phyloP scores from a whole-genome alignment of 108 stramenopile species.

The Epithemia pelagica region DNA sequence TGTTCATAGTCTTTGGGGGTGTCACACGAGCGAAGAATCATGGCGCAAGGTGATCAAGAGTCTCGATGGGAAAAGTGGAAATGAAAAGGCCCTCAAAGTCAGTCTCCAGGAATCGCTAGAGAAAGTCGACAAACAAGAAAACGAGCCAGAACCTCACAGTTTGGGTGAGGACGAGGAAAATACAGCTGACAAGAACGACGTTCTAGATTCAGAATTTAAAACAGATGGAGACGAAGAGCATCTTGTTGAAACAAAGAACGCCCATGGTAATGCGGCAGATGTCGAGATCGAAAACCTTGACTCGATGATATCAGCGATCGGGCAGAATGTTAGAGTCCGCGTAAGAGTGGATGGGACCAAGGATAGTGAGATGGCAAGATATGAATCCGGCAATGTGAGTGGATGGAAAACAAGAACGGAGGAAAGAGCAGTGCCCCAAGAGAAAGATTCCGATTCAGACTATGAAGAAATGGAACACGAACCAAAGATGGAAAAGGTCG shows the following conservation, averaged over 20 bases:
- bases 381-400: conserved; percentile 50
- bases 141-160: conserved; percentile 23
- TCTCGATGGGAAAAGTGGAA: conserved; percentile 51
- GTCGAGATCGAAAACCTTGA: conserved; percentile 4
- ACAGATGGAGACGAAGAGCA: conserved; percentile 27
- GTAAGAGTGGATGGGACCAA: conserved; percentile 38
- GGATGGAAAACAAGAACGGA: conserved; percentile 55
- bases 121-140: conserved; percentile 19
- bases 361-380: conserved; percentile 55
- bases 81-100: conserved; percentile 60
- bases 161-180: conserved; percentile 26
- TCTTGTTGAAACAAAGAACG: conserved; percentile 18
- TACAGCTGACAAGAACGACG: conserved; percentile 12
- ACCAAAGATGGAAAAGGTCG: conserved; percentile 20
- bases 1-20: conserved; percentile 63
- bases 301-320: conserved; percentile 47
- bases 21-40: conserved; percentile 67
- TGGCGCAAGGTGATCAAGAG: conserved; percentile 61
- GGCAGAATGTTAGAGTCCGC: conserved; percentile 56
- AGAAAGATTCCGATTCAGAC: conserved; percentile 17
- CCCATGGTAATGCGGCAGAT: conserved; percentile 1
- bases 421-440: conserved; percentile 17
- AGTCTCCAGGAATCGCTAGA: conserved; percentile 71
- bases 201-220: not conserved
- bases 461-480: conserved; percentile 20